Base-by-base conservation (phyloP, 2,329 filamentous ascomycete species). In the Colletotrichum trifolii region DNA sequence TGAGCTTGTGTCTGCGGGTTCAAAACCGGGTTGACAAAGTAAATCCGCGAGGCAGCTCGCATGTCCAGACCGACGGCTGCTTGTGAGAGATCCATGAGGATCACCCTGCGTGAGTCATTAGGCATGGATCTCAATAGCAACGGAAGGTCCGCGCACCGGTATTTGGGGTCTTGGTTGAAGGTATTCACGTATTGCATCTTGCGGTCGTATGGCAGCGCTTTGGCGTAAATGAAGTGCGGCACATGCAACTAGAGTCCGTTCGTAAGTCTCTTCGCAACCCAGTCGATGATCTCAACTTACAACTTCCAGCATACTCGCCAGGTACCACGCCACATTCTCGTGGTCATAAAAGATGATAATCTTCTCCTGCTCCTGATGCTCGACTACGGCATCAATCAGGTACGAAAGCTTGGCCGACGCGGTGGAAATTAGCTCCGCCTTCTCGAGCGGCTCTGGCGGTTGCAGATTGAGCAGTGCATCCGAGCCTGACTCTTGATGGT, bases 261-360 rank as follows among this genome's bases (percentile, higher is more conserved):
- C 63, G 52, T 6, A 15, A 5, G 10, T 17, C 36, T 46, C 12
- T 1, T 12, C 10, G 6, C 38, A 56, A 38, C 8, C 55, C 17
- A 4, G 52, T 52, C 7, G 3, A 53, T 25, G 10, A 12, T 15
- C 9, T 13, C 43, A 5, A 77, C 83, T 72, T 70, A 85, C 83
- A 38, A 95, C 83, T 69, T 97, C 94, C 0, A 98, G 83, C 36
- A 91, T 88, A 73, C 94, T 89, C 0, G 93, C 91, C 43, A 97
- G 86, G 78, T 96, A 97, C 76, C 87, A 97, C 1, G 93, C 94
- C 2, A 91, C 85, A 70, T 97, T 95, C 66, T 96, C 91, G 38
- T 91, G 91, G 66, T 97, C 93, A 74, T 97, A 97, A 75, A 98
- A 98, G 9, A 97, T 86, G 56, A 97, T 87, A 4, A 96, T 96